Percentiles rank a stretch among this genome's conserved stretches.
Conservation (phyloP, 306 rosid species). For the Vicia villosa region DNA sequence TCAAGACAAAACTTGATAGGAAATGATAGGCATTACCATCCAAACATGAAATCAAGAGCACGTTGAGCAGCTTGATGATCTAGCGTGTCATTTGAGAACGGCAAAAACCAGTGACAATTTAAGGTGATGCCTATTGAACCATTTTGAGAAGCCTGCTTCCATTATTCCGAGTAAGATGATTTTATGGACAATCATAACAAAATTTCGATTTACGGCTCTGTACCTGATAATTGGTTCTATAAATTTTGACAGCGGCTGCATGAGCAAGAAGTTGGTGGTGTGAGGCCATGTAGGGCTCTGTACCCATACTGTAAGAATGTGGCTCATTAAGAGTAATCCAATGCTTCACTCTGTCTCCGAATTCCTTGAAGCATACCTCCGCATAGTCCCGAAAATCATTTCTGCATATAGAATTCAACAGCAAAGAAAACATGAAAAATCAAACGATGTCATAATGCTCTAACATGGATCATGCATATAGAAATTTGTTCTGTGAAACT, state of each 20-base stretch:
- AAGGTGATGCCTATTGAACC: slow-evolving; percentile 62
- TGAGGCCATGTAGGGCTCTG: neutral
- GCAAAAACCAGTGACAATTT: slow-evolving; percentile 50
- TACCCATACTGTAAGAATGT: neutral
- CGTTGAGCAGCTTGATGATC: slow-evolving; percentile 45
- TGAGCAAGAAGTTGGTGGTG: neutral
- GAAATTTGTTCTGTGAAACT: neutral
- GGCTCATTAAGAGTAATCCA: neutral
- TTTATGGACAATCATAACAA: slow-evolving; percentile 15
- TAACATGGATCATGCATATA: neutral
- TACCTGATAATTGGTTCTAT: neutral
- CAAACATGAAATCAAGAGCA: slow-evolving; percentile 56
- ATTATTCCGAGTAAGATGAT: neutral
- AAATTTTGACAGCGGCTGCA: neutral
- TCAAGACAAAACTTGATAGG: neutral
- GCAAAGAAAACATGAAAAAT: neutral
- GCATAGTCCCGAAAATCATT: neutral
- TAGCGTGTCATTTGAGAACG: slow-evolving; percentile 36
- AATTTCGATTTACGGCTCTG: neutral
- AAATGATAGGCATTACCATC: slow-evolving; percentile 54
- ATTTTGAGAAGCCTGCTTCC: slow-evolving; percentile 47
- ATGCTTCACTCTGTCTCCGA: neutral
- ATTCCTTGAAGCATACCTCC: neutral
- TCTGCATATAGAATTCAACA: neutral
- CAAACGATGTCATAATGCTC: neutral